Evolutionary conservation across 2,329 filamentous ascomycete species (phyloP), one percentile per base, ranked within the genome.

Genomic region (Aspergillus nomiae): DNA sequence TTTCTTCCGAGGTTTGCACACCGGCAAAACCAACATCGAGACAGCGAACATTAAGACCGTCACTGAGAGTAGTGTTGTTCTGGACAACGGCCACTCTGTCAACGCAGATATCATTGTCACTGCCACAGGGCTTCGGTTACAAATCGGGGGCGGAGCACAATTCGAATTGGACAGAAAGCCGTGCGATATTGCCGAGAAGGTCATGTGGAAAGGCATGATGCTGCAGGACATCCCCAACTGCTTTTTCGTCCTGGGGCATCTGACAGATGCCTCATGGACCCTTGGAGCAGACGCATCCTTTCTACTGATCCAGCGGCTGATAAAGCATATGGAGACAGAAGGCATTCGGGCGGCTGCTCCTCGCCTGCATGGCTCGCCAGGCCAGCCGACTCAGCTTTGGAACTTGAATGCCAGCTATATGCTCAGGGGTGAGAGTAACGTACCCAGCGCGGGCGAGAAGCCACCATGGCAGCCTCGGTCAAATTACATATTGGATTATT

Each of bases 11-110:
- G 75, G 76, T 28, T 75, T 87, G 26, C 77, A 77, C 21, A 69
- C 73, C 2, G 26, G n/a, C 1, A 58, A 43, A 7, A 58, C 41
- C 21, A 32, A 19, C 32, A 21, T 63, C 5, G 48, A 55, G 12
- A 86, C 85, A 4, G 83, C 78, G 41, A 78, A 72, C 3, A 85
- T 87, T 69, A 73, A 81, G 43, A 76, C 67, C 30, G 77, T 86
- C 7, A 81, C 77, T 0, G 67, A 74, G 5, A 72, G 80, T 58
- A 78, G 79, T 48, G 83, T 87, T 65, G 71, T 76, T 36, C 73
- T 86, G 6, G 68, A 74, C 11, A 76, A 72, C 2, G 81, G 80
- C 28, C 56, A 73, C n/a, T n/a, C 45, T 11, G 46, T 77, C 5
- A 56, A 69, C 32, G 69, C 72, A 0, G 74, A 77, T 57, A 70